Evolutionary conservation across 2,329 filamentous ascomycete genomes (phyloP).

Genomic region (Colletotrichum noveboracense): DNA sequence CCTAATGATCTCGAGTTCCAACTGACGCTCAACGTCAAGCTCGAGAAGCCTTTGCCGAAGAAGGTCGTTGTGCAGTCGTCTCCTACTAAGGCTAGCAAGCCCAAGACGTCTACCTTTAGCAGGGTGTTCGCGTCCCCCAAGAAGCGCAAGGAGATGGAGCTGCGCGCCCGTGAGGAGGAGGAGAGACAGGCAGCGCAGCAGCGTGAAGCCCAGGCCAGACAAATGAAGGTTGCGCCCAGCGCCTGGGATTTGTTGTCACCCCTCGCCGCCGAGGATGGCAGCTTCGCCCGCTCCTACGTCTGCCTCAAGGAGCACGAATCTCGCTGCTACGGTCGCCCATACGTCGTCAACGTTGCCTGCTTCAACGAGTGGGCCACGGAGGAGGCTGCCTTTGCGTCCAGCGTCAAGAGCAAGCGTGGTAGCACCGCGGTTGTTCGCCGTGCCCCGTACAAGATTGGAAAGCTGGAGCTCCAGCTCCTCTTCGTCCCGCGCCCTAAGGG

Average conservation of each 20-base stretch:
- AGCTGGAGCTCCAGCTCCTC: conserved; percentile 89
- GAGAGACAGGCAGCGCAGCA: conserved; percentile 71
- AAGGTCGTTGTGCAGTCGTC: conserved; percentile 47
- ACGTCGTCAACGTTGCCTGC: conserved; percentile 87
- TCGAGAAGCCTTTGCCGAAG: conserved; percentile 77
- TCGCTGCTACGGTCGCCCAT: conserved; percentile 85
- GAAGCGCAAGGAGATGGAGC: conserved; percentile 94
- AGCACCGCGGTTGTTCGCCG: conserved; percentile 74
- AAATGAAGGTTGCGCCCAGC: conserved; percentile 68
- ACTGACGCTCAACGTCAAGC: conserved; percentile 92
- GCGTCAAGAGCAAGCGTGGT: conserved; percentile 92
- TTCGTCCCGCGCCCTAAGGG: conserved; percentile 94
- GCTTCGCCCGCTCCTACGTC: conserved; percentile 92
- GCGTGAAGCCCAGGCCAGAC: conserved; percentile 68
- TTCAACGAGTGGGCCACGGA: conserved; percentile 99
- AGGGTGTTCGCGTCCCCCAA: conserved; percentile 93
- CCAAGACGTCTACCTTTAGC: conserved; percentile 88
- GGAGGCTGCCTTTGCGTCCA: conserved; percentile 77
- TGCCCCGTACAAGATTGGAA: conserved; percentile 96
- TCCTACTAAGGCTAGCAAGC: conserved; percentile 67
- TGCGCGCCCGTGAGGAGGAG: conserved; percentile 82
- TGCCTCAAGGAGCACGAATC: conserved; percentile 92
- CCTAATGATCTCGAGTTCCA: conserved; percentile 99
- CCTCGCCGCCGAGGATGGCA: conserved; percentile 87
- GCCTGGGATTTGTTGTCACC: conserved; percentile 88